Conservation (phyloP, 306 rosid genomes). For the Prunus mume region DNA sequence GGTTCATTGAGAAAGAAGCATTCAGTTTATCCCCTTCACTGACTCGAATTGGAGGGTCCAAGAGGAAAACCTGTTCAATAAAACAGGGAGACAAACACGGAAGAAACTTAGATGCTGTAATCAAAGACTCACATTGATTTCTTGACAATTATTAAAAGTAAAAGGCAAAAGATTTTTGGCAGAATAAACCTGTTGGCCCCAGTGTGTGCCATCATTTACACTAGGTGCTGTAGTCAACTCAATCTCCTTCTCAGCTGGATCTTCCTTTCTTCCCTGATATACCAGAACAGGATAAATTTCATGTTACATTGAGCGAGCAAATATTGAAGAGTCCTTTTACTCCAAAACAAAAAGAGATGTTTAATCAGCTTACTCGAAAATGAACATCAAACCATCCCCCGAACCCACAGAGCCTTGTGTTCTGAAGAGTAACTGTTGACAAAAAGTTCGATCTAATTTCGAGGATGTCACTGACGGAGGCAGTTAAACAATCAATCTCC, state of each 20-base stretch:
- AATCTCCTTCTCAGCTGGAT: constrained; percentile 70
- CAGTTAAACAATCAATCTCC: constrained; percentile 90
- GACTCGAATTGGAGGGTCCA: constrained; percentile 63
- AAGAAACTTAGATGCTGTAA: not conserved
- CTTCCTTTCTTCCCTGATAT: constrained; percentile 81
- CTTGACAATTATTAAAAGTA: not conserved
- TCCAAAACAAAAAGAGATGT: not conserved
- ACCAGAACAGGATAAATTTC: constrained; percentile 17
- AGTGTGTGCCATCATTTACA: constrained; percentile 60
- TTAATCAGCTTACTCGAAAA: constrained; percentile 66
- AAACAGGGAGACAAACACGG: constrained; percentile 1
- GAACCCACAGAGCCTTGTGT: constrained; percentile 68
- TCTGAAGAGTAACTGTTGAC: constrained; percentile 50
- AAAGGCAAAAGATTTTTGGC: not conserved
- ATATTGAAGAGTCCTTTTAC: constrained; percentile 13
- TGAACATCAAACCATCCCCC: constrained; percentile 99
- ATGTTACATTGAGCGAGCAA: constrained; percentile 3
- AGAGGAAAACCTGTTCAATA: constrained; percentile 66
- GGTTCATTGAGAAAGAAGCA: constrained; percentile 75
- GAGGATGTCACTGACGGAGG: constrained; percentile 70
- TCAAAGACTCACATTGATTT: not conserved
- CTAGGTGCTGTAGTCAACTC: constrained; percentile 95
- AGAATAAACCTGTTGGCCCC: constrained; percentile 93
- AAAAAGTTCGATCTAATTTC: constrained; percentile 58
- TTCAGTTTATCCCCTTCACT: constrained; percentile 60